Evolutionary conservation across 805 yeast genomes (phyloP).

Genomic region (Peterozyma toletana): DNA sequence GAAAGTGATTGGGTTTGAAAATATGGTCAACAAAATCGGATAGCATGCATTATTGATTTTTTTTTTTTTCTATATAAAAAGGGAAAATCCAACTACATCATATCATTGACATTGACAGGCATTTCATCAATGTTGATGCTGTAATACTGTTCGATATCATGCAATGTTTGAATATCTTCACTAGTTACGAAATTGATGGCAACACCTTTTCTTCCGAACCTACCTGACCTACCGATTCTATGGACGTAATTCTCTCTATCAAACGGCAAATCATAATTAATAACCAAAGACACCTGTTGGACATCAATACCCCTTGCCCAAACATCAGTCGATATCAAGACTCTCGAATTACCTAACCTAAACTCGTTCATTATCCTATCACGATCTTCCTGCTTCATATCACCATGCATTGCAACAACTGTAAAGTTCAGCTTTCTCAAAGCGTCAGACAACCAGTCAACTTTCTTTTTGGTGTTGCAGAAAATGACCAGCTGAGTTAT

Average conservation of each 20-base stretch:
- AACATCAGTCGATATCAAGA: constrained; percentile 87
- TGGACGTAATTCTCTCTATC: constrained; percentile 93
- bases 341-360: constrained; percentile 90
- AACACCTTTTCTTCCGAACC: constrained; percentile 98
- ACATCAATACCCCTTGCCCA: constrained; percentile 98
- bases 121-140: constrained; percentile 86
- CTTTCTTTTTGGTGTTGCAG: constrained; percentile 94
- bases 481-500: constrained; percentile 97
- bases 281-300: constrained; percentile 92
- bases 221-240: constrained; percentile 97
- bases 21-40: background rate
- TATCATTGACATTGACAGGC: constrained; percentile 58
- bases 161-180: constrained; percentile 65
- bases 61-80: background rate
- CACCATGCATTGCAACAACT: constrained; percentile 93
- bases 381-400: constrained; percentile 90
- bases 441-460: constrained; percentile 77
- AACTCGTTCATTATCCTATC: constrained; percentile 94
- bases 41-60: no score
- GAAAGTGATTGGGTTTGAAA: background rate
- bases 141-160: constrained; percentile 86
- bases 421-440: constrained; percentile 78
- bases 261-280: constrained; percentile 87
- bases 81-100: background rate
- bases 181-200: constrained; percentile 90